Base-by-base conservation (phyloP, 352 stramenopile species). In the Phytopythium vexans region DNA sequence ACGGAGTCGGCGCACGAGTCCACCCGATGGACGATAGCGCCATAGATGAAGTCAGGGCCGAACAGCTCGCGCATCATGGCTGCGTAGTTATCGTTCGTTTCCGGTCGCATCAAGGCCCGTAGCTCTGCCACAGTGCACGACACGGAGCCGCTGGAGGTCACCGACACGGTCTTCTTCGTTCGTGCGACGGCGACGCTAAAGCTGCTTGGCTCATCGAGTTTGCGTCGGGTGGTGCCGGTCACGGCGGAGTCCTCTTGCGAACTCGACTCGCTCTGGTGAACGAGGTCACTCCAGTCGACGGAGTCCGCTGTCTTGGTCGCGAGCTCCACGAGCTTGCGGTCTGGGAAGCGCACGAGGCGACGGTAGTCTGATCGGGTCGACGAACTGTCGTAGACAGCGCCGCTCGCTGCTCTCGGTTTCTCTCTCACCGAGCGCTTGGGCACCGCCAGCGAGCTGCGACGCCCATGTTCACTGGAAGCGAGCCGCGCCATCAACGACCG, bases 11-110 rank as follows among this genome's bases (percentile, higher is more conserved):
- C 42, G n/a, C 41, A 21, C 1, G 16, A 10, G 4, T 15, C 52
- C 11, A 60, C 39, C 21, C 62, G 56, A 35, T 79, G 73, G 41
- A 77, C 65, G 21, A 84, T 58, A 0, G 68, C 57, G 33, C 73
- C 73, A 39, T 77, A 74, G 49, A 84, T 72, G 61, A 79, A 84
- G 32, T 69, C 58, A 1, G 60, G 27, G 45, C 76, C 74, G 54
- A 77, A 72, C 34, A 81, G 46, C 46, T 65, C 65, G 35, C 42
- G 39, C 73, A 81, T 79, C 16, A 70, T 54, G n/a, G 68, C 49
- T 12, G 68, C 52, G 49, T 77, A 76, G 32, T 61, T 49, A 3
- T 36, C 45, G 31, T 63, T 64, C 8, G 57, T 60, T 3, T 57
- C 64, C 2, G 70, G 62, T 47, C 60, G 68, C 5, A 84, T 49